Base-by-base conservation (phyloP, 2,329 filamentous ascomycete genomes). In the Xylaria arbuscula region DNA sequence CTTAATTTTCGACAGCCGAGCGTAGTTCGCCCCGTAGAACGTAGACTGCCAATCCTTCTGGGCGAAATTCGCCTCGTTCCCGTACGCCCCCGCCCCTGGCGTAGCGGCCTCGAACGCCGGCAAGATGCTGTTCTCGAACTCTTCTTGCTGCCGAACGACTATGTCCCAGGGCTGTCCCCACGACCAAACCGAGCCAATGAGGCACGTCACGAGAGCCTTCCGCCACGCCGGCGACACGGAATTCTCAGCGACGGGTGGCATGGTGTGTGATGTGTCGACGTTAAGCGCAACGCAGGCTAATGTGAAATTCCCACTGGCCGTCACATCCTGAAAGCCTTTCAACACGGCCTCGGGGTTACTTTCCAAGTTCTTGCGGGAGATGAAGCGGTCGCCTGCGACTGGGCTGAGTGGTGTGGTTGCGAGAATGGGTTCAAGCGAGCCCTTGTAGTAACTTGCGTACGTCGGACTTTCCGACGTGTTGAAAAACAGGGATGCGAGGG, bases 51-150 rank as follows among this genome's bases (percentile, higher is more conserved):
- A 87, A 67, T 84, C 72, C 0, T 79, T 80, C 72, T 86, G 79
- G 61, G 80, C 78, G 59, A 84, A 84, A 73, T 87, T 82, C 0
- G 81, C 83, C 77, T 89, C 86, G 67, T 86, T 86, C 74, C 84
- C 76, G 68, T 86, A 86, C 1, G 81, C 78, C 2, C 83, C 83
- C 2, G 76, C 75, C 0, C 77, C 79, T 3, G 83, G 82, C 13
- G 74, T 70, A 1, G 62, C 71, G 8, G 69, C 69, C 28, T 68
- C 69, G 24, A 73, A 66, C 15, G 64, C 54, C 2, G 68, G 70
- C 63, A 72, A 71, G 57, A 72, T 67, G 28, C 62, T 62, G 2
- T 69, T 50, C 0, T 66, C 67, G 28, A 74, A 67, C 0, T 67
- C 17, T 56, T 38, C 2, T 59, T 74, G 24, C 62, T 59, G 11